Base-by-base conservation (phyloP, 495 filamentous ascomycete genomes). In the Trypethelium eluteriae region DNA sequence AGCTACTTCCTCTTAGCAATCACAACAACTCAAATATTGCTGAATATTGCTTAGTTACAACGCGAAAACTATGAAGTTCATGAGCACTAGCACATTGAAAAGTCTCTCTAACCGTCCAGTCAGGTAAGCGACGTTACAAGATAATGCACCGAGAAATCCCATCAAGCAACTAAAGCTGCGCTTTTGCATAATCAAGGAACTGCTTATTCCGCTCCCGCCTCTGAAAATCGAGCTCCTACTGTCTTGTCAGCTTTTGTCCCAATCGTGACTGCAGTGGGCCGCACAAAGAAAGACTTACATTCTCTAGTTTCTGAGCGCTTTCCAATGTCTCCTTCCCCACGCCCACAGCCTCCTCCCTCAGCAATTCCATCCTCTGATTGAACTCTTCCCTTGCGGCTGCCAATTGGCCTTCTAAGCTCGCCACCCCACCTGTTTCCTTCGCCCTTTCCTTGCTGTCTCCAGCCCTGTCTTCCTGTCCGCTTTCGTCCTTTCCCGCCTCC, bases 321-420 rank as follows among this genome's bases (percentile, higher is more conserved):
- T 63, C 56, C 44, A 47, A 4, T 4, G 49, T 56, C 59, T 62
- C 62, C 7, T 70, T 65, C n/a, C 70, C 70, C 41, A 62, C 62
- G 0, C 64, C 44, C 2, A 34, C 62, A 16, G 16, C 47, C 39
- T 63, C 62, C 62, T 63, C 62, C 16, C 62, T 47, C 62, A 63
- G 38, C 62, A 7, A 11, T 38, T 63, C 62, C 62, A 63, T 11
- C 41, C 9, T n/a, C 38, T 7, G 4, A 9, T 2, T 0, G 4
- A 39, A 63, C 35, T 1, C 62, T n/a, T 4, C 38, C 35, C n/a
- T 32, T 38, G 18, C 25, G 36, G 32, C 53, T 6, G 11, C 3
- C 14, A 59, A 36, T 6, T 36, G 1, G 7, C n/a, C n/a, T n/a
- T 32, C 39, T 1, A 68, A 56, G 38, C 63, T 63, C 10, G 39